Base-by-base conservation (phyloP, 2,329 filamentous ascomycete species). In the Rutstroemia sp. region DNA sequence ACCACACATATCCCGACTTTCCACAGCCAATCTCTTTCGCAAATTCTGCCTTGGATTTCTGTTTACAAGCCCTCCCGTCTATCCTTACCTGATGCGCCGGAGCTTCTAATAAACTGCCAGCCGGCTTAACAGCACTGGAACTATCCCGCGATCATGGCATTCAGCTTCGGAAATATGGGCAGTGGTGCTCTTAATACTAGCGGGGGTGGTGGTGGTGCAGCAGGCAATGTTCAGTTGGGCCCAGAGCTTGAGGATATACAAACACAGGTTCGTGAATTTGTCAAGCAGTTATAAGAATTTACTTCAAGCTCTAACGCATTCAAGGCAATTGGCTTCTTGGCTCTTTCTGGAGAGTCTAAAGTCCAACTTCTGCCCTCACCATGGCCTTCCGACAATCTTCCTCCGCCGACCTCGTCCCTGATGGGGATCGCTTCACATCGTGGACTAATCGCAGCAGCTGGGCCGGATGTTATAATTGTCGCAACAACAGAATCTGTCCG, bases 391-490 rank as follows among this genome's bases (percentile, higher is more conserved):
- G 76, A 70, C 37, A 65, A 71, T 51, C 77, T 88, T 23, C 92
- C 94, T 34, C 77, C 87, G 2, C 77, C 88, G 4, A 90, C 87
- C 46, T 84, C 90, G 12, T 95, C 89, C 2, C 84, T 99, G 39
- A 78, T 99, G 60, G 88, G 87, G 68, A 81, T 97, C 63, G 91
- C 92, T 54, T 86, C 89, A 34, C 82, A 78, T 59, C 86, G 84
- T 71, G 90, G 90, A 42, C 78, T 99, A 21, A 77, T 96, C 54
- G 92, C 92, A 30, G 94, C 92, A 49, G 94, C 89, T 51, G 88
- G 89, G 16, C 92, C 92, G 39, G 86, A 95, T 65, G 79, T 80
- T 50, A 78, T 99, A 46, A 77, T 89, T 58, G 73, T 99, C 57
- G 83, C 89, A 37, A 84, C 81, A 2, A 95, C 92, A 14, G 84